Conservation (phyloP, 1,139 yeast species). For the Kodamaea sp. region DNA sequence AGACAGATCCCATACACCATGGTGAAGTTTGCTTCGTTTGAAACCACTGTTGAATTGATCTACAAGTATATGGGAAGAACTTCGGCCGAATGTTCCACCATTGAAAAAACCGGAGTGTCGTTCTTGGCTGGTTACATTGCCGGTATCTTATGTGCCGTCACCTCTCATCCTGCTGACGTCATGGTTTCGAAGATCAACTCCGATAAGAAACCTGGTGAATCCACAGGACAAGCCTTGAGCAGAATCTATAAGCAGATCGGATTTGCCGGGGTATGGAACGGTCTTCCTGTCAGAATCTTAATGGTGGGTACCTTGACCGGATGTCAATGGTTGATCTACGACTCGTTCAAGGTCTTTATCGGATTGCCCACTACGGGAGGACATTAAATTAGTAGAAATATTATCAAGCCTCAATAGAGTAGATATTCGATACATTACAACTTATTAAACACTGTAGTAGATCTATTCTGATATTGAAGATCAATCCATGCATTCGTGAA, state of each 20-base stretch:
- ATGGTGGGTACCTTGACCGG: constrained; percentile 98
- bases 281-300: constrained; percentile 87
- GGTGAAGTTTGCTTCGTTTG: constrained; percentile 94
- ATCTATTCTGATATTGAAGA: no score
- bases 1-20: constrained; percentile 96
- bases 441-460: no score
- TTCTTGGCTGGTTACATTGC: constrained; percentile 95
- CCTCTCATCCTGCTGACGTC: constrained; percentile 96
- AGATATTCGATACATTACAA: no score
- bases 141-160: constrained; percentile 91
- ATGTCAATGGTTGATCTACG: constrained; percentile 94
- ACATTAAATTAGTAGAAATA: no score
- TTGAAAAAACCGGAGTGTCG: constrained; percentile 89
- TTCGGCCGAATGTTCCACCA: constrained; percentile 37
- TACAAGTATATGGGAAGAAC: constrained; percentile 55
- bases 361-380: constrained; percentile 93
- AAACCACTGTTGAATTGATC: constrained; percentile 77
- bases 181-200: constrained; percentile 91
- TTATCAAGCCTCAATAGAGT: no score
- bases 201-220: constrained; percentile 67
- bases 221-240: constrained; percentile 62
- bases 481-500: no score
- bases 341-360: constrained; percentile 85
- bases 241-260: constrained; percentile 84
- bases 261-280: constrained; percentile 90